Percentiles rank a stretch among this genome's conserved stretches.
phyloP scores from a whole-genome alignment of 495 filamentous ascomycete genomes.

The Penicillium psychrofluorescens region DNA sequence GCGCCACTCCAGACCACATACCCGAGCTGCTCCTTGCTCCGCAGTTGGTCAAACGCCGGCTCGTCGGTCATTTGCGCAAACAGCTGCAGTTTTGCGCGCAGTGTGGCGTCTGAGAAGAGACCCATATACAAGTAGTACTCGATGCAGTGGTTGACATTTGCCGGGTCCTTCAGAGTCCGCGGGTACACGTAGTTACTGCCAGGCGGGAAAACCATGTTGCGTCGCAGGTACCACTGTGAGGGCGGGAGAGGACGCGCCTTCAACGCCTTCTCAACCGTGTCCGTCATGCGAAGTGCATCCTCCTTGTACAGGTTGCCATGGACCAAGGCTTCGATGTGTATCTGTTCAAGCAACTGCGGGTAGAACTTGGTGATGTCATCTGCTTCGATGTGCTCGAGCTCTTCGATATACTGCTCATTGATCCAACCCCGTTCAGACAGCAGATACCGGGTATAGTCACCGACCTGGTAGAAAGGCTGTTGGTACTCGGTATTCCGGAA shows the following conservation, averaged over 20 bases:
- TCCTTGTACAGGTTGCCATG: conserved; percentile 97
- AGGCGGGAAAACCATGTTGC: conserved; percentile 69
- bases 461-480: conserved; percentile 83
- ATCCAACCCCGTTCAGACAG: conserved; percentile 68
- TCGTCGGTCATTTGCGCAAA: conserved; percentile 91
- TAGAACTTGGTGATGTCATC: conserved; percentile 72
- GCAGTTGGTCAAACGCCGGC: conserved; percentile 85
- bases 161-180: conserved; percentile 73
- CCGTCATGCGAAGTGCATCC: conserved; percentile 80
- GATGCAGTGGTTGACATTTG: conserved; percentile 95
- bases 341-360: conserved; percentile 71
- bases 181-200: conserved; percentile 79
- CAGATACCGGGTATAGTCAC: conserved; percentile 77
- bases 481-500: conserved; percentile 83
- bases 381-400: conserved; percentile 64
- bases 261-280: conserved; percentile 73
- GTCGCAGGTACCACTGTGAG: conserved; percentile 70
- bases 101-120: conserved; percentile 53
- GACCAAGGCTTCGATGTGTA: conserved; percentile 79
- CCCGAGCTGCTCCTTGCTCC: conserved; percentile 95
- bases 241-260: conserved; percentile 67
- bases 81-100: conserved; percentile 71
- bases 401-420: conserved; percentile 72
- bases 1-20: conserved; percentile 89
- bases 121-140: conserved; percentile 85